These are phyloP conservation scores for Trametes punicea DNA, from an alignment of 768 basidiomycete species.

Conservation along the genomic window DNA sequence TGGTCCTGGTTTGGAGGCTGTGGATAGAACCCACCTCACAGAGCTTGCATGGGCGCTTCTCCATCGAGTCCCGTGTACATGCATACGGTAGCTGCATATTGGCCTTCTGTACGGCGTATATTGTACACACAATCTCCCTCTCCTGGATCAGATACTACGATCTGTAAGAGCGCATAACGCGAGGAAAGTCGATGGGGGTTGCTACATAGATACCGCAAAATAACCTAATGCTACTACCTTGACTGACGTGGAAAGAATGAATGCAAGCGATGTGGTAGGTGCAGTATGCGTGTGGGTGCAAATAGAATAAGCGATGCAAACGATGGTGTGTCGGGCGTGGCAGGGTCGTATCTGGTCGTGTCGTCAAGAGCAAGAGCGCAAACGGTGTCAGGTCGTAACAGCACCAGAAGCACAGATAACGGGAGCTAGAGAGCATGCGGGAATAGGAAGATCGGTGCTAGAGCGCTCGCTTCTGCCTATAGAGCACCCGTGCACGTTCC, in stretches of 20 bases:
- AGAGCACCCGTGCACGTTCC: constrained; percentile 58
- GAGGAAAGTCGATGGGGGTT: not conserved
- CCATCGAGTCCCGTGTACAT: too few relatives aligned
- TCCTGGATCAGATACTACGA: too few relatives aligned
- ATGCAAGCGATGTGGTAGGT: not conserved
- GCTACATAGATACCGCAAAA: constrained; percentile 22
- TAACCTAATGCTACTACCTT: constrained; percentile 16
- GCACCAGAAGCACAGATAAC: not conserved
- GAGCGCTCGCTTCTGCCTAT: constrained; percentile 22
- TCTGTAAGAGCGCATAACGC: not conserved
- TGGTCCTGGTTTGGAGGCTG: too few relatives aligned
- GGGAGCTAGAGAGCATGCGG: not conserved
- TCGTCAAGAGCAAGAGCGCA: constrained; percentile 1
- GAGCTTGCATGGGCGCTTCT: too few relatives aligned
- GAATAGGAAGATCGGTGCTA: not conserved
- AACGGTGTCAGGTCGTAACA: not conserved
- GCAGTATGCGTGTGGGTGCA: constrained; percentile 2
- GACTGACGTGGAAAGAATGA: not conserved
- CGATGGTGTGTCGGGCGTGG: not conserved
- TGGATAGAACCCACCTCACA: too few relatives aligned
- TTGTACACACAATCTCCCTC: too few relatives aligned
- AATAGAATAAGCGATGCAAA: not conserved
- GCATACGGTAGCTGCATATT: too few relatives aligned
- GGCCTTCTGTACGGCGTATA: too few relatives aligned
- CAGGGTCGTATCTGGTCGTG: constrained; percentile 17